Base-by-base conservation (phyloP, 148 eudicot genomes). In the Vaccinium corymbosum region DNA sequence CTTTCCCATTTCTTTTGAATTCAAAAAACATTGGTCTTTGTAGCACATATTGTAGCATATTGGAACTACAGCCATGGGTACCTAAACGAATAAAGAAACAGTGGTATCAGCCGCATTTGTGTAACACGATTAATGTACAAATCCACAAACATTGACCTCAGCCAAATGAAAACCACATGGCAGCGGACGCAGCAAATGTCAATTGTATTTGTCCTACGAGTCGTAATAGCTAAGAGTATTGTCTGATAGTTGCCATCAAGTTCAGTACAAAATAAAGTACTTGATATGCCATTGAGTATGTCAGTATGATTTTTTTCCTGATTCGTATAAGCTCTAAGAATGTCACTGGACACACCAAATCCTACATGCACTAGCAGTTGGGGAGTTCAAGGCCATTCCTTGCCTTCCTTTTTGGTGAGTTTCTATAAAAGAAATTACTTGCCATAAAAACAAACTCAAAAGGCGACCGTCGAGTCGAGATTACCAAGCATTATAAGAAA, bases 11-110 rank as follows among this genome's bases (percentile, higher is more conserved):
- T 56, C 78, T 53, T 84, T 84, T 22, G 70, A 16, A 79, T 66
- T 55, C 12, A 25, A 68, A 78, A 80, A 48, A 77, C 16, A 29
- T 82, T 76, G 87, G 50, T 84, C 80, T 66, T 85, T 86, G 78
- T 64, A 88, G 79, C 76, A 48, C 86, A 88, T 51, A 55, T 78
- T 88, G 61, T 80, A 86, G 85, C 90, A 86, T 80, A 89, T 80
- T 84, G 90, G 82, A 78, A 79, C 83, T 5, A 80, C 85, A 16
- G 93, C 90, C 95, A 91, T 91, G 86, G 83, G 73, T 22, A 78
- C 55, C 80, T 88, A 85, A 53, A 71, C 35, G 5, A 46, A 76
- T 49, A 27, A 62, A 25, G 55, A 68, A 70, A 84, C 1, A 42
- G 25, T 51, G 6, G 71, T 53, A 50, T 84, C 57, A 80, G 79